A percentile compares a stretch with the other conserved stretches of the same genome.
These are phyloP conservation scores for Phytopythium delawarense DNA, from an alignment of 352 stramenopile species.

Conservation along the genomic window DNA sequence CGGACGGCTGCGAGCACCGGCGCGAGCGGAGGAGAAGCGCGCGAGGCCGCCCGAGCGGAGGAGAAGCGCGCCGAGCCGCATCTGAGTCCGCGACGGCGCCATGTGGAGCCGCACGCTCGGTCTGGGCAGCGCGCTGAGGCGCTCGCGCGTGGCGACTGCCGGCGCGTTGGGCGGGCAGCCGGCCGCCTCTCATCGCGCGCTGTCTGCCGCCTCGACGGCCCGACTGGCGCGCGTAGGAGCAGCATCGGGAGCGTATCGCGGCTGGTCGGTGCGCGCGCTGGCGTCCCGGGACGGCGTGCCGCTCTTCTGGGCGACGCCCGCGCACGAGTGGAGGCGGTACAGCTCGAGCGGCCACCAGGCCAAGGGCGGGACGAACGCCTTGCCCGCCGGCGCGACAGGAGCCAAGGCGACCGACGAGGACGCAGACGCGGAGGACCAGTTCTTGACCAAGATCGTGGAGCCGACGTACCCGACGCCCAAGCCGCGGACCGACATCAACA, in stretches of 20 bases:
- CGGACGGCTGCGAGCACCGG: no score
- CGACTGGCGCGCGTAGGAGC: neutral
- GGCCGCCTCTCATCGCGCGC: neutral
- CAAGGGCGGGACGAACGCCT: neutral
- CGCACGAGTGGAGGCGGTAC: neutral
- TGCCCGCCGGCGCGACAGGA: neutral
- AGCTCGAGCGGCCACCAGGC: neutral
- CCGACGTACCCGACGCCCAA: conserved; percentile 39
- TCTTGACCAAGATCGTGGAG: conserved; percentile 34
- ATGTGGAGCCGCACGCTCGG: neutral
- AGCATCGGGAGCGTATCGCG: no score
- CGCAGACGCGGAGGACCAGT: conserved; percentile 25
- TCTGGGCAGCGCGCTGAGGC: neutral
- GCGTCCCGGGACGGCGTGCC: neutral
- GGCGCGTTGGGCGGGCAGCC: neutral
- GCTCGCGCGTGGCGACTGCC: neutral
- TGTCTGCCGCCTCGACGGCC: neutral
- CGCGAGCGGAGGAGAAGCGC: no score
- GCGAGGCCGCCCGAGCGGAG: no score
- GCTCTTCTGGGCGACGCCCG: neutral
- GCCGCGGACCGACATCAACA: conserved; percentile 78
- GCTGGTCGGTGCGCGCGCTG: neutral
- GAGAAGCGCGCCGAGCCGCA: no score
- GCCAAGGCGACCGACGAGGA: neutral
- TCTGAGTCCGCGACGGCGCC: neutral